phyloP scores from a whole-genome alignment of 768 basidiomycete species.

The Coprinopsis strossmayeri region DNA sequence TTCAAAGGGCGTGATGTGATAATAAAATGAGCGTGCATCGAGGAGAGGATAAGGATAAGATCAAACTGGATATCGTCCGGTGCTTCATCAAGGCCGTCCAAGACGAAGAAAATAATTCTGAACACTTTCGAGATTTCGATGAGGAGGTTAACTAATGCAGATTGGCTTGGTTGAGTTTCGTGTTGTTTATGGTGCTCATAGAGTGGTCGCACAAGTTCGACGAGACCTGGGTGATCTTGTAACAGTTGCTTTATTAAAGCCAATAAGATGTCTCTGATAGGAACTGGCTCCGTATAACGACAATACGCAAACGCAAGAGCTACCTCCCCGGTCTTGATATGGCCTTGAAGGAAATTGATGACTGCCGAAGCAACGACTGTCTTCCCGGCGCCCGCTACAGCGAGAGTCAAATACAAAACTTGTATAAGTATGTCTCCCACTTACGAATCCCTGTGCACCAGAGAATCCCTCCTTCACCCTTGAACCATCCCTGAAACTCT shows the following conservation, averaged over 20 bases:
- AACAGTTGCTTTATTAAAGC: not conserved
- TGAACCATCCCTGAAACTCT: not conserved
- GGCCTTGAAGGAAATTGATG: not conserved
- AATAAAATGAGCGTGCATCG: not conserved
- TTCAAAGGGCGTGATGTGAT: not conserved
- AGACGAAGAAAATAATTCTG: not conserved
- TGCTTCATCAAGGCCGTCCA: conserved; percentile 5
- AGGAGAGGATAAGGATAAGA: not conserved
- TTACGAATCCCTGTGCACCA: conserved; percentile 4
- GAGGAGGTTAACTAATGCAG: not conserved
- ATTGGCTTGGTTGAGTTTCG: not conserved
- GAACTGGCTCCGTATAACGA: not conserved
- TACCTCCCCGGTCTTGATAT: not conserved
- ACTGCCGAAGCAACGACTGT: not conserved
- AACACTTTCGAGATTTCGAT: not conserved
- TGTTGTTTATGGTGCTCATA: not conserved
- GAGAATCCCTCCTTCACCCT: not conserved
- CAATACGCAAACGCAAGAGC: not conserved
- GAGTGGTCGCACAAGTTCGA: not conserved
- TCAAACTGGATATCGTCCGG: not conserved
- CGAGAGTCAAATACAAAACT: not conserved
- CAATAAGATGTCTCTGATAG: not conserved
- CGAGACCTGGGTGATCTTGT: not conserved
- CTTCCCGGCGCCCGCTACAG: conserved; percentile 6
- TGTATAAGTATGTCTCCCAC: not conserved